Evolutionary conservation across 768 basidiomycete genomes (phyloP).

Genomic region (Suillus occidentalis): DNA sequence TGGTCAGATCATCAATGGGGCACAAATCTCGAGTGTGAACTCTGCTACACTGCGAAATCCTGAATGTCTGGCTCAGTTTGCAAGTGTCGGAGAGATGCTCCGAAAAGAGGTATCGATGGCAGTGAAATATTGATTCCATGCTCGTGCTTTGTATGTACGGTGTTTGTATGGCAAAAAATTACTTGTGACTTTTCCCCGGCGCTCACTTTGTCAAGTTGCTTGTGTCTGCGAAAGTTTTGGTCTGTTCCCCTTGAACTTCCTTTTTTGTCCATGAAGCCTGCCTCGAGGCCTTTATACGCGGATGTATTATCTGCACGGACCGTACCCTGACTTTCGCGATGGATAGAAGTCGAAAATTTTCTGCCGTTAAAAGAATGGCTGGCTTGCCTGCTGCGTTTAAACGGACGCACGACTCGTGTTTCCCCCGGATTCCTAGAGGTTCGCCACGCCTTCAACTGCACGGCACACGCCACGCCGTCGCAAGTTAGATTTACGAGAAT

Average conservation of each 20-base stretch:
- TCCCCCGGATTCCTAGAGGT: conserved; percentile 18
- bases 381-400: conserved; percentile 23
- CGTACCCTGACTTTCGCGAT: conserved; percentile 9
- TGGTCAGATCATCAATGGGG: conserved; percentile 74
- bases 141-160: not conserved
- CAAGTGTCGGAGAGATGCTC: conserved; percentile 48
- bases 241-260: conserved; percentile 8
- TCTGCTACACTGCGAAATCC: conserved; percentile 73
- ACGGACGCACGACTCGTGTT: conserved; percentile 29
- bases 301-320: not conserved
- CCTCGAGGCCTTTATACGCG: conserved; percentile 25
- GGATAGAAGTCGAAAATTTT: conserved; percentile 18
- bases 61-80: conserved; percentile 65
- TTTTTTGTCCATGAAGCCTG: conserved; percentile 12
- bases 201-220: not conserved
- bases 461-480: conserved; percentile 30
- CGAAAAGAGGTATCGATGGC: conserved; percentile 41
- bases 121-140: conserved; percentile 9
- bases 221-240: not conserved
- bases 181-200: not conserved
- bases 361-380: conserved; percentile 21
- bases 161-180: conserved; percentile 3
- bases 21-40: conserved; percentile 65
- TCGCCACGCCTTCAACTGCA: conserved; percentile 17
- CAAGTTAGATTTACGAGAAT: conserved; percentile 17